Evolutionary conservation across 2,329 filamentous ascomycete genomes (phyloP).

Genomic region (Cryoendolithus antarcticus): DNA sequence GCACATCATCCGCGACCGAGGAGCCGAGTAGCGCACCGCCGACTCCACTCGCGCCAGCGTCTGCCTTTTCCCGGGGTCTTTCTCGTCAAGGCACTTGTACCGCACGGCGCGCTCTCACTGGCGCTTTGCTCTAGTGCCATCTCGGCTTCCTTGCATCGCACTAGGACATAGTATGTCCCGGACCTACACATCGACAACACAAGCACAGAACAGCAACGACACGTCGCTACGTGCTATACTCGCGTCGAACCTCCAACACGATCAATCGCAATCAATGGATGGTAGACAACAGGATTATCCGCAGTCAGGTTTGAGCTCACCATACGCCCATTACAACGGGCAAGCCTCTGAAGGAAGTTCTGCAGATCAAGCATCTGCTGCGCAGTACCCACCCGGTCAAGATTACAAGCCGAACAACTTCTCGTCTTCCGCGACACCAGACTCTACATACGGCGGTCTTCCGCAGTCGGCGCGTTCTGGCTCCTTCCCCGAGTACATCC

Average conservation of each 20-base stretch:
- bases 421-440: conserved; percentile 62
- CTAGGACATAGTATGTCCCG: conserved; percentile 34
- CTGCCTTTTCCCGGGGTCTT: conserved; percentile 19
- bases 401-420: conserved; percentile 65
- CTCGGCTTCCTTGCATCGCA: conserved; percentile 13
- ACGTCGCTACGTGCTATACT: conserved; percentile 28
- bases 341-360: conserved; percentile 69
- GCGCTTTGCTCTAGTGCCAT: conserved; percentile 18
- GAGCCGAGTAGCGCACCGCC: too few species aligned
- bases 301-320: conserved; percentile 43
- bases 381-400: conserved; percentile 72
- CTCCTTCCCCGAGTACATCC: conserved; percentile 77
- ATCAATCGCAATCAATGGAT: conserved; percentile 36
- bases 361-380: conserved; percentile 89
- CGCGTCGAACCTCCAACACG: conserved; percentile 25
- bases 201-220: conserved; percentile 24
- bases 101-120: conserved; percentile 23
- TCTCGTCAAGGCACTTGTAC: conserved; percentile 23
- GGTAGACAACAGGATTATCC: conserved; percentile 40
- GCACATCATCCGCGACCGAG: conserved; percentile 38
- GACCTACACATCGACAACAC: conserved; percentile 32
- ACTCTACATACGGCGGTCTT: conserved; percentile 76
- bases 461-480: conserved; percentile 58
- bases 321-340: conserved; percentile 40
- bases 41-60: conserved; percentile 22